Conservation (phyloP, 441 rosid genomes). For the Gossypium davidsonii region DNA sequence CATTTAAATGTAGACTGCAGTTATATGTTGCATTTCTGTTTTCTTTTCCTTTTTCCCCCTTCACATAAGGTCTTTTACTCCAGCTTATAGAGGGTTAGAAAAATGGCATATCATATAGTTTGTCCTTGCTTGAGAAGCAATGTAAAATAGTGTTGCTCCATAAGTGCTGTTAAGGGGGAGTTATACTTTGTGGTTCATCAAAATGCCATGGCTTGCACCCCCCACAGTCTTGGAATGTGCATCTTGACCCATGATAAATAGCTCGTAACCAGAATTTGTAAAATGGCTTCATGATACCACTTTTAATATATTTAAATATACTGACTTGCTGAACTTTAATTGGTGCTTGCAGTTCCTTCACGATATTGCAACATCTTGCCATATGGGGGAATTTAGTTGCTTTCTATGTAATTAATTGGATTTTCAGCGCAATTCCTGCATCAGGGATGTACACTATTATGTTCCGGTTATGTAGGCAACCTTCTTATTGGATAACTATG, state of each 20-base stretch:
- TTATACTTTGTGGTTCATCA: not conserved
- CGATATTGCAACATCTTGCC: conserved; percentile 80
- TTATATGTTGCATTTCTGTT: not conserved
- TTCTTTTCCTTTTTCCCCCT: not conserved
- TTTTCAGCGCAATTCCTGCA: conserved; percentile 78
- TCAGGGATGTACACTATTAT: conserved; percentile 94
- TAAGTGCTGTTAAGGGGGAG: not conserved
- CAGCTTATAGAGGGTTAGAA: not conserved
- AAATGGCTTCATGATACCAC: not conserved
- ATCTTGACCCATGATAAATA: not conserved
- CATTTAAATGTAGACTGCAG: not conserved
- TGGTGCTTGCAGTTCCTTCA: conserved; percentile 68
- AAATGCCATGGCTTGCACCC: not conserved
- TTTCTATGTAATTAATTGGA: conserved; percentile 77
- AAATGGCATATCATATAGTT: not conserved
- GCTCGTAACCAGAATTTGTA: not conserved
- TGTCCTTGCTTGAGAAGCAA: not conserved
- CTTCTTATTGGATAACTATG: conserved; percentile 87
- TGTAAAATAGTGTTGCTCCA: not conserved
- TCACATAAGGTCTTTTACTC: not conserved
- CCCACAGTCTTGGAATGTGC: not conserved
- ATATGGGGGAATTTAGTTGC: conserved; percentile 88
- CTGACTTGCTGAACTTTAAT: conserved; percentile 9
- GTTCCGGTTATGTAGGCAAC: conserved; percentile 79
- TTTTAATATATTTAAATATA: not conserved